Conservation (phyloP, 1,139 yeast species). For the Lodderomyces beijingensis region DNA sequence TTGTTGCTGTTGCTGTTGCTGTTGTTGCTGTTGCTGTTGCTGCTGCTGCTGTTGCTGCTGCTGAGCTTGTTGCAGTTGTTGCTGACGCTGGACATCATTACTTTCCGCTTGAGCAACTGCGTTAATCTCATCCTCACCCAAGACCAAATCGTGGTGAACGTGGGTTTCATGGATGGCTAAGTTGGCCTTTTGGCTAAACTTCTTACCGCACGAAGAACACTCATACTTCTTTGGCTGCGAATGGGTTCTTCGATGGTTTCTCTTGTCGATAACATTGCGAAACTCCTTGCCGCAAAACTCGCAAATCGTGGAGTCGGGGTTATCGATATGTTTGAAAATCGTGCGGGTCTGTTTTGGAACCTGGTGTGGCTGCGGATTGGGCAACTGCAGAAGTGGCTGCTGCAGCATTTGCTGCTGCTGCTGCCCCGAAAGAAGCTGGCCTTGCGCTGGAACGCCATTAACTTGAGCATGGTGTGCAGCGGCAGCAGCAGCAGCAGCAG, state of each 20-base stretch:
- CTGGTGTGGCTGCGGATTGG: not conserved
- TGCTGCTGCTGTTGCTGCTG: constrained; percentile 3
- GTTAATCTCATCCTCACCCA: constrained; percentile 6
- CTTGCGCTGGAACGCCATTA: not conserved
- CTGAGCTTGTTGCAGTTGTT: not conserved
- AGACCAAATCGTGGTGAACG: constrained; percentile 15
- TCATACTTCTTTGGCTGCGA: constrained; percentile 13
- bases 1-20: constrained; percentile 1
- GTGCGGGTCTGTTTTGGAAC: constrained; percentile 13
- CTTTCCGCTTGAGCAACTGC: constrained; percentile 2
- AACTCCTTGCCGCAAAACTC: constrained; percentile 12
- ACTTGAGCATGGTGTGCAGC: not conserved
- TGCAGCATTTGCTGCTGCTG: not conserved
- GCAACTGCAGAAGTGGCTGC: not conserved
- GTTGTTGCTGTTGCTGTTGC: constrained; percentile 1
- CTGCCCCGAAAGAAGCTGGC: not conserved
- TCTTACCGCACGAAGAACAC: constrained; percentile 19
- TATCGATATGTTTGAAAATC: constrained; percentile 12
- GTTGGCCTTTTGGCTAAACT: constrained; percentile 20
- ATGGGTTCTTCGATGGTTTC: constrained; percentile 16
- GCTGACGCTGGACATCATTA: not conserved
- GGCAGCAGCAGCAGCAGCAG: not conserved
- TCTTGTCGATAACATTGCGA: constrained; percentile 13
- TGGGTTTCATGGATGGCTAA: constrained; percentile 13
- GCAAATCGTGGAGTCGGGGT: constrained; percentile 12